Conservation (phyloP, 441 rosid species). For the Bocquillonia castaneifolia region DNA sequence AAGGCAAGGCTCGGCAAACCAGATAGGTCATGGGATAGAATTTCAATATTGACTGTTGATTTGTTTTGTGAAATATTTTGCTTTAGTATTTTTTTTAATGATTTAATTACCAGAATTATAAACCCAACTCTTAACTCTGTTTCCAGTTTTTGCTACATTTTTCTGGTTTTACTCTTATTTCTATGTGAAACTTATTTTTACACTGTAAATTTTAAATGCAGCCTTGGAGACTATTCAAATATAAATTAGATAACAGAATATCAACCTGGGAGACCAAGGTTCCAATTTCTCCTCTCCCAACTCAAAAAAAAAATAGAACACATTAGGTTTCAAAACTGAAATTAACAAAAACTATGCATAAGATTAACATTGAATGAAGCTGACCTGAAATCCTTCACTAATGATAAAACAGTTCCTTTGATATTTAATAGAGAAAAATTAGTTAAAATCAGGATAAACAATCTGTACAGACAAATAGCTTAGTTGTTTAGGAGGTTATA, state of each 20-base stretch:
- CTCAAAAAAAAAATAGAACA: no score
- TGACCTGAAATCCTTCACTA: neutral
- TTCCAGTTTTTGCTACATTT: neutral
- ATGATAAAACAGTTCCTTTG: neutral
- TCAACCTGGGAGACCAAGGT: no score
- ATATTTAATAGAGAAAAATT: neutral
- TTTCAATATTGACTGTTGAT: neutral
- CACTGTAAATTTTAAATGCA: neutral
- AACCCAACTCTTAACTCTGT: neutral
- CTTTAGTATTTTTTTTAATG: no score
- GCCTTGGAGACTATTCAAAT: neutral
- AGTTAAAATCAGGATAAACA: neutral
- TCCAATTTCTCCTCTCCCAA: no score
- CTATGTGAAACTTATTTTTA: no score
- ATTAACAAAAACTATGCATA: no score
- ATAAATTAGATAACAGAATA: no score
- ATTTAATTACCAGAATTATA: neutral
- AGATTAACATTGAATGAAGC: neutral
- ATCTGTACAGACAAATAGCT: neutral
- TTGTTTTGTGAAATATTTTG: neutral
- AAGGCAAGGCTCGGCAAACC: neutral
- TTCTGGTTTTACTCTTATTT: no score
- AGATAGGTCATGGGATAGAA: neutral
- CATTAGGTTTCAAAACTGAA: no score
- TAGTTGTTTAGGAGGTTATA: neutral